Percentiles rank a stretch among this genome's conserved stretches.
These are phyloP conservation scores for Naganishia sp. DNA, from an alignment of 1,284 basidiomycete genomes.

Conservation along the genomic window DNA sequence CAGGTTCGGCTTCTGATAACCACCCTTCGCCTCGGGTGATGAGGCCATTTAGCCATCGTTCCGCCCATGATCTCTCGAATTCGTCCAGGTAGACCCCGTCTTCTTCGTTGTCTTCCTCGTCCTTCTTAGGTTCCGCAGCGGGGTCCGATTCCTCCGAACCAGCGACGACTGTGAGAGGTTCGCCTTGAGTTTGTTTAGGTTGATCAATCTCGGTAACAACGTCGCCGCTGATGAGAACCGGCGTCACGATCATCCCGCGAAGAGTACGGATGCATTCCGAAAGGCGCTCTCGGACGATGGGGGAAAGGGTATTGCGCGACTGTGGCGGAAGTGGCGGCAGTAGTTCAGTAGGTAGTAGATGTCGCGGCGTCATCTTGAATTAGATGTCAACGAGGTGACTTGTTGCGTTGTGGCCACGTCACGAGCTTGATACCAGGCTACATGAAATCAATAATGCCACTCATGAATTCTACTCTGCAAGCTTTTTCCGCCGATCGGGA, in stretches of 20 bases:
- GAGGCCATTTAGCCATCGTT: conserved; percentile 51
- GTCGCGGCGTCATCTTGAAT: conserved; percentile 1
- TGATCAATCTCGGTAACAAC: conserved; percentile 12
- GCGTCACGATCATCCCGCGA: conserved; percentile 14
- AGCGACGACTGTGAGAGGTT: neutral
- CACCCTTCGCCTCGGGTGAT: conserved; percentile 48
- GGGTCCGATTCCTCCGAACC: neutral
- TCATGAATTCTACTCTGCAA: too few relatives aligned
- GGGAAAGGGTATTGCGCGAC: conserved; percentile 28
- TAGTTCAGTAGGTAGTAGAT: conserved; percentile 17
- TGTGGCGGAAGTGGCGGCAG: conserved; percentile 31
- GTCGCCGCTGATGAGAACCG: conserved; percentile 10
- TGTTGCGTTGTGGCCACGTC: too few relatives aligned
- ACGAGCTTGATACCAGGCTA: too few relatives aligned
- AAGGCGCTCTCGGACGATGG: conserved; percentile 13
- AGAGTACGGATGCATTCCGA: conserved; percentile 15
- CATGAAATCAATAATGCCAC: too few relatives aligned
- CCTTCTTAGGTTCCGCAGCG: neutral
- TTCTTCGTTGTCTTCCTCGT: neutral
- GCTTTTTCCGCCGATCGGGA: too few relatives aligned
- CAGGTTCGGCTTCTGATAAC: conserved; percentile 41
- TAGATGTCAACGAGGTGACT: neutral
- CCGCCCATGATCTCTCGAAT: conserved; percentile 54
- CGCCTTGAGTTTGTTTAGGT: neutral
- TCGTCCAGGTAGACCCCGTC: conserved; percentile 40